Conservation (phyloP, 2,329 filamentous ascomycete species). For the Plectosphaerella plurivora region DNA sequence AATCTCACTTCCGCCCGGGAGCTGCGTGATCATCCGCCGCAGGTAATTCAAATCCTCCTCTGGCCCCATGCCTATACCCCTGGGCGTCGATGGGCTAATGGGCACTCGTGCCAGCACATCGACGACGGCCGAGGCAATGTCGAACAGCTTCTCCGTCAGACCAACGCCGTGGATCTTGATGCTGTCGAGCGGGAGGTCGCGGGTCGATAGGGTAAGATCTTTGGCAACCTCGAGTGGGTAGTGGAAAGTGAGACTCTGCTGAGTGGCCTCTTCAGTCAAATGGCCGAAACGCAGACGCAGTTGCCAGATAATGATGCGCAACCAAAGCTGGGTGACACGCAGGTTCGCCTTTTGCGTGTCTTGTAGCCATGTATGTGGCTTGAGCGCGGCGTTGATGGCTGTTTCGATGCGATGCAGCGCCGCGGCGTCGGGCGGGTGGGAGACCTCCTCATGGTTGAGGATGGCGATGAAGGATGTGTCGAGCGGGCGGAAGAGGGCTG, state of each 20-base stretch:
- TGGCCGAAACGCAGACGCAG: slow-evolving; percentile 36
- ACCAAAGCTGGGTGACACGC: slow-evolving; percentile 38
- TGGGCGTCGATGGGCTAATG: slow-evolving; percentile 19
- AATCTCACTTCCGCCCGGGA: slow-evolving; percentile 30
- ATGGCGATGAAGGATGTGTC: slow-evolving; percentile 37
- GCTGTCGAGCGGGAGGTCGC: slow-evolving; percentile 30
- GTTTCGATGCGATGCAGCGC: slow-evolving; percentile 29
- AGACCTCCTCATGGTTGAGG: slow-evolving; percentile 30
- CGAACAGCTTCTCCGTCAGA: slow-evolving; percentile 41
- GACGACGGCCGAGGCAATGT: slow-evolving; percentile 37
- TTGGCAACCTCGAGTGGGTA: slow-evolving; percentile 37
- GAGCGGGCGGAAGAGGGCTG: slow-evolving; percentile 33
- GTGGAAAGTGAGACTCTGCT: slow-evolving; percentile 32
- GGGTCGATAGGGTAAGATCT: slow-evolving; percentile 31
- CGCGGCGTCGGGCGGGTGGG: slow-evolving; percentile 22
- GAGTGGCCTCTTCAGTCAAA: slow-evolving; percentile 25
- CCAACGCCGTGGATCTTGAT: slow-evolving; percentile 39
- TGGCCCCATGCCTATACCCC: slow-evolving; percentile 19
- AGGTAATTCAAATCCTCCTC: slow-evolving; percentile 33
- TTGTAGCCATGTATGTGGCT: slow-evolving; percentile 24
- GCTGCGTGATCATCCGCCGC: slow-evolving; percentile 26
- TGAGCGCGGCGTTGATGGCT: slow-evolving; percentile 29
- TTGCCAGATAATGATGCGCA: slow-evolving; percentile 40
- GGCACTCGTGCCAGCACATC: slow-evolving; percentile 39
- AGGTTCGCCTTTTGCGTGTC: slow-evolving; percentile 41